Base-by-base conservation (phyloP, 768 basidiomycete species). In the Mycena kentingensis region DNA sequence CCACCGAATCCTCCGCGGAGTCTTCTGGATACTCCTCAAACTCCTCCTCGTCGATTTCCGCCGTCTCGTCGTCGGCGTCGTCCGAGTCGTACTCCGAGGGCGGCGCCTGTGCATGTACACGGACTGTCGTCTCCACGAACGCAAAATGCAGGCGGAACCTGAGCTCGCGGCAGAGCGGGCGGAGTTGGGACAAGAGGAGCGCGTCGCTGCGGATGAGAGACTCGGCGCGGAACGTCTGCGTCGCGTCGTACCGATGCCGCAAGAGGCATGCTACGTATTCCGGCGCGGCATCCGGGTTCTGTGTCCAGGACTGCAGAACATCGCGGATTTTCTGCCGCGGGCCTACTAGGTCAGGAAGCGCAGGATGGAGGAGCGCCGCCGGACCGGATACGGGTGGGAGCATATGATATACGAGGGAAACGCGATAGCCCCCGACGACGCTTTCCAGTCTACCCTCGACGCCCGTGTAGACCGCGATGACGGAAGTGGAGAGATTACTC, bases 301-400 rank as follows among this genome's bases (percentile, higher is more conserved):
- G 54, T 12, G 52, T 59, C 61, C 61, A 62, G 7, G 55, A 60
- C 2, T 46, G 51, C 48, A 62, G 26, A 29, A 60, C 46, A 37
- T 60, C 29, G 19, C 41, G 49, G 0, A 62, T 43, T 28, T 49
- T 55, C 5, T 49, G 49, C 3, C 37, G 46, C 4, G 61, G 46
- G 3, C 61, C 55, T 32, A 47, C 49, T 39, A 57, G 49, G 35
- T 62, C 58, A 3, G 61, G 55, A 4, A 62, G 55, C 2, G 24
- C 41, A 1, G 60, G 58, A 8, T 16, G 31, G 8, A 32, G 12
- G 10, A 39, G 52, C n/a, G 7, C 26, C 6, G 13, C 53, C 0
- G 31, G 34, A 13, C 52, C 44, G 4, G 42, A 32, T 5, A 50
- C 42, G 34, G 56, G 60, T 34, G 54, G 52, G 19, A 54, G 39